Base-by-base conservation (phyloP, 208 protist genomes). In the Acanthamoeba lenticulata region DNA sequence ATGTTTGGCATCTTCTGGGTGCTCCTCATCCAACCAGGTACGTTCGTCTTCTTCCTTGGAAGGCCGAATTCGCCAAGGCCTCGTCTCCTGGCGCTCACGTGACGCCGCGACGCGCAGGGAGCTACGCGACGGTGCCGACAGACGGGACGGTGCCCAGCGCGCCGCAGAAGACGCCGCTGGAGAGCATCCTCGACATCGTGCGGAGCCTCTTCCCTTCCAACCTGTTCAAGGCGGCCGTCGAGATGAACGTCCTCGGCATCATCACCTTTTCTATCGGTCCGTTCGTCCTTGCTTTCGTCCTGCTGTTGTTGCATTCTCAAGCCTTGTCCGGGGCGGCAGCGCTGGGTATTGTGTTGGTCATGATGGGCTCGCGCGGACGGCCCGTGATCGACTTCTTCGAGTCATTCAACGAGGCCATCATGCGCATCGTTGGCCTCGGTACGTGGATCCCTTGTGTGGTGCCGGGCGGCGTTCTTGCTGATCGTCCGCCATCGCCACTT, bases 161-260 rank as follows among this genome's bases (percentile, higher is more conserved):
- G n/a, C 52, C 65, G 11, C 62, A 85, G 15, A 86, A 47, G 40
- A 90, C 67, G 5, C 83, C 74, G 2, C 38, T 91, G 32, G 60
- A 94, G 19, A 74, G 67, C 62, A 90, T 94, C 44, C 29, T 94
- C 19, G 62, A 52, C 32, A 94, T 94, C 86, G 34, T 94, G 19
- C 55, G 74, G 38, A 89, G 92, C 36, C 65, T 94, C 29, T 79
- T 94, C 32, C 65, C 92, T 17, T 34, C 27, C 67, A 94, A 94
- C 86, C 49, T 94, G 32, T 38, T 94, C 49, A 57, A 94, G 42
- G 92, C 92, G 36, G 92, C 92, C 13, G 65, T 77, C 4, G 72
- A 74, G 17, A 77, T 94, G 44, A 94, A 94, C 47, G 92, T 94
- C 13, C 62, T 94, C 17, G 92, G 92, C 32, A 52, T 94, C 29